Evolutionary conservation across 306 rosid species (phyloP).

Genomic region (Datisca glomerata): DNA sequence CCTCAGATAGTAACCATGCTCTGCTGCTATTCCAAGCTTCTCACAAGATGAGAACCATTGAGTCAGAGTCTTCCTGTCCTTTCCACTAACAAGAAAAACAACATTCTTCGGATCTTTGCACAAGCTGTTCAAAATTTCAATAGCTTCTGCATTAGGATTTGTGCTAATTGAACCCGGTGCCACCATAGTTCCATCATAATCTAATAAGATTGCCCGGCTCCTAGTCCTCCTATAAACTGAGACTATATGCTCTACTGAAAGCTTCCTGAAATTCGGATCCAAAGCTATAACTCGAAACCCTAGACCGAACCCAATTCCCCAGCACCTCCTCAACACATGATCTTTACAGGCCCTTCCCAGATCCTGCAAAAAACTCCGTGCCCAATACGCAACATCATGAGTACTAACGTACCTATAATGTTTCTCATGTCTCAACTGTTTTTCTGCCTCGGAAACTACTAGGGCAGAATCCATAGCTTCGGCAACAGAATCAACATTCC

Average conservation of each 20-base stretch:
- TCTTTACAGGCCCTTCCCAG: constrained; percentile 77
- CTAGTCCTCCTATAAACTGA: constrained; percentile 75
- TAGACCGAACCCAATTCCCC: constrained; percentile 91
- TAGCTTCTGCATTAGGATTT: constrained; percentile 51
- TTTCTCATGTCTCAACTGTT: constrained; percentile 77
- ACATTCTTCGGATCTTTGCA: constrained; percentile 60
- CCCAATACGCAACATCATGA: constrained; percentile 93
- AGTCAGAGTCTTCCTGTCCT: constrained; percentile 45
- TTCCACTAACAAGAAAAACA: constrained; percentile 83
- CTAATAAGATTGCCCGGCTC: constrained; percentile 67
- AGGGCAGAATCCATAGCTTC: constrained; percentile 89
- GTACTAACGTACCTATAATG: constrained; percentile 81
- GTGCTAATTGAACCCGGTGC: constrained; percentile 51
- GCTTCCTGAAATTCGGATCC: constrained; percentile 82
- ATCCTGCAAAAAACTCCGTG: constrained; percentile 80
- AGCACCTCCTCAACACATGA: constrained; percentile 72
- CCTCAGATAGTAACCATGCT: constrained; percentile 80
- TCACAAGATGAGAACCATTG: constrained; percentile 75
- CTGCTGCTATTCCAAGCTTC: constrained; percentile 77
- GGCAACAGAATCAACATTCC: constrained; percentile 83
- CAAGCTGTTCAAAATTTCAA: constrained; percentile 51
- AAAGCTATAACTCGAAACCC: constrained; percentile 81
- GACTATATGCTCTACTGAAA: constrained; percentile 70
- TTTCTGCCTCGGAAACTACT: constrained; percentile 47
- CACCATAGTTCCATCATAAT: constrained; percentile 71